Evolutionary conservation across 2,329 filamentous ascomycete genomes (phyloP), one percentile per base, ranked within the genome.

Genomic region (Aspergillus tanneri): DNA sequence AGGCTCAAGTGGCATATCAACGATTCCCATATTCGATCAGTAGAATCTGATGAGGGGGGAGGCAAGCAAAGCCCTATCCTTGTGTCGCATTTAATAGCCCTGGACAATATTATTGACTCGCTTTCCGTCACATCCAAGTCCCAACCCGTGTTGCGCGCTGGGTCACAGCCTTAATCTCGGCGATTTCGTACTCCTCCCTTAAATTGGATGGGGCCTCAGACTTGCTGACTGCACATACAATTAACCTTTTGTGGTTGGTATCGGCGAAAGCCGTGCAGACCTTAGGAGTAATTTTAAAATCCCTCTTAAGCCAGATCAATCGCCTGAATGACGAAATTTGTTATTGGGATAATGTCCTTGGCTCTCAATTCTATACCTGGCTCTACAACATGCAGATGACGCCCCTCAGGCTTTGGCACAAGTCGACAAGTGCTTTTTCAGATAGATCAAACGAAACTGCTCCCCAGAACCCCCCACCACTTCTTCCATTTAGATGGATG

Each of bases 321-420:
- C 86, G 86, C 0, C 71, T 99, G 14, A 88, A 84, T 59, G 85
- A 96, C 56, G 90, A 96, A 58, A 85, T 96, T 19, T 91, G 87
- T 83, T 97, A 97, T 68, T 99, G 93, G 93, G 89, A 96, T 63
- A 87, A 93, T 57, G 81, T 96, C 2, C 73, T 96, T 23, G 82
- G 83, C 8, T 95, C 89, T 0, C 86, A 89, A 58, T 79, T 83
- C 40, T 88, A 86, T 62, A 91, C 88, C 55, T 86, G 84, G 24
- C 67, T 96, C 3, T 96, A 96, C 69, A 86, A 88, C 11, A 72
- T 95, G 7, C 93, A 99, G 68, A 96, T 86, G 0, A 89, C 86
- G 0, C 93, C 93, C 0, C 61, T 85, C 32, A 80, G 88, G 14
- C 68, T 96, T 25, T 92, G 84, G 83, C 72, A 76, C 90, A 87